Evolutionary conservation across 495 filamentous ascomycete species (phyloP), one percentile per base, ranked within the genome.

Genomic region (Sordaria brevicollis): DNA sequence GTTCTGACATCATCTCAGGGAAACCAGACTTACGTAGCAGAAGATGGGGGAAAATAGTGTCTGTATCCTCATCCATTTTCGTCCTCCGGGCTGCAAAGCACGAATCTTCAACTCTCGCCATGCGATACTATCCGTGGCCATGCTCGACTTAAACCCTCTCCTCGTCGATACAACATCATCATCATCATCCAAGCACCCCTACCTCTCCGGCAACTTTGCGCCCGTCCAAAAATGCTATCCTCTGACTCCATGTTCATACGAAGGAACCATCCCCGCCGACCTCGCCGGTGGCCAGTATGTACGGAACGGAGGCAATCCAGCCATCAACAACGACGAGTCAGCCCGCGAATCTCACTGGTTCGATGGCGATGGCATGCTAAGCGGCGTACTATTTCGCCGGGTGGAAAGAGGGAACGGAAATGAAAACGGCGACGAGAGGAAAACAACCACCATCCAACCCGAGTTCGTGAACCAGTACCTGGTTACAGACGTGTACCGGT

Each of bases 281-380:
- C 81, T 91, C 65, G 80, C 83, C 15, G 89, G 86, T 1, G 88
- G 89, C 1, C 82, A 91, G 74, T 91, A 90, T 71, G 83, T 91
- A 31, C 83, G 89, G n/a, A 90, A 91, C 77, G 88, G 89, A 67
- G 85, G 84, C 43, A 91, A 91, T 74, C 88, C 89, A 8, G 77
- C 90, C n/a, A 79, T 76, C n/a, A 86, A 89, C 67, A 87, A 89
- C 67, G 77, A 86, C n/a, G 82, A 86, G 68, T 72, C 84, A 29
- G 78, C 79, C 36, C 82, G 87, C 66, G 83, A 87, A 70, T 82
- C 85, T 29, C 88, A 91, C 71, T 90, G 88, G 88, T 91, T 91
- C 70, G 89, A 91, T 71, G 89, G 89, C 65, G 89, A 91, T 77
- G 89, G 88, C 1, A 91, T 91, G 89, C 84, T 91, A 4, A 83